These are phyloP conservation scores for Leishmania arabica DNA, from an alignment of 208 protist species.

Conservation along the genomic window DNA sequence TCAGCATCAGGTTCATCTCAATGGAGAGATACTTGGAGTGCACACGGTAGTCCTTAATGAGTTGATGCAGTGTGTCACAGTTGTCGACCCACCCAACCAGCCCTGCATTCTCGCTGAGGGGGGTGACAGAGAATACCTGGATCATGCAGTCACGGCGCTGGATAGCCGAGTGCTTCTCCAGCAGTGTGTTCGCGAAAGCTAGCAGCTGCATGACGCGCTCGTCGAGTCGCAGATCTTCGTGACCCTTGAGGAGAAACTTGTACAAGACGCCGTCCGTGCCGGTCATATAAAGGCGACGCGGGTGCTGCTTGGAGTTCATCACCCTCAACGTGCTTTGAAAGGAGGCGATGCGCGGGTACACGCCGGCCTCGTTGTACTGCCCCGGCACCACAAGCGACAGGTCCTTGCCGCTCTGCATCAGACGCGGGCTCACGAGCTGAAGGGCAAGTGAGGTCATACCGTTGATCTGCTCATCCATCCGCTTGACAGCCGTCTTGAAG, in stretches of 20 bases:
- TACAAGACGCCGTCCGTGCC: constrained; percentile 97
- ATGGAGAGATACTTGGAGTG: constrained; percentile 88
- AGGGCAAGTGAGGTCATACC: constrained; percentile 96
- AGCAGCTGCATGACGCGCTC: constrained; percentile 99
- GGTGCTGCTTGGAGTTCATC: constrained; percentile 99
- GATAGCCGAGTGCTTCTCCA: constrained; percentile 94
- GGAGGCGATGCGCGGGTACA: constrained; percentile 78
- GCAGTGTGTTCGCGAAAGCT: constrained; percentile 98
- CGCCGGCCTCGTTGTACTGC: constrained; percentile 89
- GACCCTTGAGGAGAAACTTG: constrained; percentile 99
- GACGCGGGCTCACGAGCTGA: constrained; percentile 92
- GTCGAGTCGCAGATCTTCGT: constrained; percentile 98
- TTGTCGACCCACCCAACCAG: constrained; percentile 99
- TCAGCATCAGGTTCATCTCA: constrained; percentile 92
- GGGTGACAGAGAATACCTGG: constrained; percentile 97
- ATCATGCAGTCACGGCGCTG: constrained; percentile 90
- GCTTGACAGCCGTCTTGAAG: constrained; percentile 96
- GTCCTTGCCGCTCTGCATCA: constrained; percentile 90
- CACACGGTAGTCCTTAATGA: constrained; percentile 92
- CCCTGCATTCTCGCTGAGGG: constrained; percentile 98
- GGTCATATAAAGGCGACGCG: constrained; percentile 96
- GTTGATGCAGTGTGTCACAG: constrained; percentile 92
- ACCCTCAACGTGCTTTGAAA: constrained; percentile 91
- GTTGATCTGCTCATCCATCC: constrained; percentile 96
- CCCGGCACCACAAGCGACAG: constrained; percentile 98